Conservation (phyloP, 2,329 filamentous ascomycete genomes). For the Penicillium olsonii region DNA sequence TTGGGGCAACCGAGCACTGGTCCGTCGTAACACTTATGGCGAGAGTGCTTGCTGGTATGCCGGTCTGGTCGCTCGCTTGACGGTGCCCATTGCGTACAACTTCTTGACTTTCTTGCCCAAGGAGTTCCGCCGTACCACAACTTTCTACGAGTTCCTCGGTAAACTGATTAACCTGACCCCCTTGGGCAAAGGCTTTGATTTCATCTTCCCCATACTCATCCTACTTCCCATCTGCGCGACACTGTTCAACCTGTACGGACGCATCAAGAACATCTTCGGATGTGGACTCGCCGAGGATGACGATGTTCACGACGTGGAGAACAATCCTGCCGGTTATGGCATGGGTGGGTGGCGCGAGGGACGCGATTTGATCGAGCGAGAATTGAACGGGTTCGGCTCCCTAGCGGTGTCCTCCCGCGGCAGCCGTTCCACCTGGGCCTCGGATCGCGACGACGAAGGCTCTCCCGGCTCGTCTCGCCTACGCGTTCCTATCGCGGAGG, state of each 20-base stretch:
- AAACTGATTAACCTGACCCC: conserved; percentile 79
- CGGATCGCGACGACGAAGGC: conserved; percentile 26
- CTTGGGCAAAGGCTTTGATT: conserved; percentile 80
- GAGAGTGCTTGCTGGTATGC: conserved; percentile 97
- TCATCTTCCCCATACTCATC: conserved; percentile 85
- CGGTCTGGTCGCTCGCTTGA: conserved; percentile 86
- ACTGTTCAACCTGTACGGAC: conserved; percentile 85
- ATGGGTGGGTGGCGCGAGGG: conserved; percentile 90
- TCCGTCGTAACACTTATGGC: conserved; percentile 85
- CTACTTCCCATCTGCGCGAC: conserved; percentile 83
- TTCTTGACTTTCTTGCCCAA: conserved; percentile 86
- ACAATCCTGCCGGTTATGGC: conserved; percentile 66
- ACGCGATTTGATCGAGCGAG: conserved; percentile 83
- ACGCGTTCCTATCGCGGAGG: conserved; percentile 34
- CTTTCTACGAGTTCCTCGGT: conserved; percentile 87
- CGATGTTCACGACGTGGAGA: conserved; percentile 60
- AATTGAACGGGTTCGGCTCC: conserved; percentile 65
- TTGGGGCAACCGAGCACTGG: conserved; percentile 93
- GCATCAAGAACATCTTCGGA: conserved; percentile 73
- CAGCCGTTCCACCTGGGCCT: conserved; percentile 31
- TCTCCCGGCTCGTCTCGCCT: conserved; percentile 34
- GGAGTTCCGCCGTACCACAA: conserved; percentile 71
- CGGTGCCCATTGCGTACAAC: conserved; percentile 91
- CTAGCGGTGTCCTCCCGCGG: conserved; percentile 42
- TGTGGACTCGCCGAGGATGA: conserved; percentile 79